phyloP scores from a whole-genome alignment of 2,329 filamentous ascomycete species.

The Aureobasidium vineae region DNA sequence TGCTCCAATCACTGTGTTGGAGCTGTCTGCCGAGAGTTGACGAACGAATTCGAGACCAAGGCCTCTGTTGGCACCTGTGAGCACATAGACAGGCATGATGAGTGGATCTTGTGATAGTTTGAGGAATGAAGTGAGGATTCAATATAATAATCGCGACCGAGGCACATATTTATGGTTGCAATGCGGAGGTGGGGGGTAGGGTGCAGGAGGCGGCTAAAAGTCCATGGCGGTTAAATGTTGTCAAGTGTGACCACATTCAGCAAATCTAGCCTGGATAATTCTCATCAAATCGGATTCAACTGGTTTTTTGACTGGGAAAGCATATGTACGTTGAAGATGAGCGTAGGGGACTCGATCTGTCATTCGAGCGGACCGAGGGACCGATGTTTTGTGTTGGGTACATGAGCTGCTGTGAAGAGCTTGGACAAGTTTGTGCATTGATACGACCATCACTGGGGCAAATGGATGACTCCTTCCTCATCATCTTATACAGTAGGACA shows the following conservation, averaged over 20 bases:
- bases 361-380: no score
- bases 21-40: slow-evolving; percentile 31
- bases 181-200: not conserved
- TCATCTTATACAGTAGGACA: no score
- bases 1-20: slow-evolving; percentile 44
- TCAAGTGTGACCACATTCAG: not conserved
- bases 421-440: no score
- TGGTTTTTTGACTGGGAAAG: no score
- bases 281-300: no score
- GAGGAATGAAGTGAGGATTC: not conserved
- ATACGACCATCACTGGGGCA: no score
- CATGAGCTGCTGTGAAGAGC: no score
- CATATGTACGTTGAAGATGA: no score
- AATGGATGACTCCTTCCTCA: no score
- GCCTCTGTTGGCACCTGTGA: slow-evolving; percentile 41
- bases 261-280: not conserved
- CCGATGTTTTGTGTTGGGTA: no score
- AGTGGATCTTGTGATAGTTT: not conserved
- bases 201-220: slow-evolving; percentile 14
- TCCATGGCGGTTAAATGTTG: slow-evolving; percentile 2
- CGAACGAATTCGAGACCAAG: slow-evolving; percentile 41
- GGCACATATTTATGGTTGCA: slow-evolving; percentile 2
- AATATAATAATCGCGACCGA: not conserved
- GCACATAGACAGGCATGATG: slow-evolving; percentile 38
- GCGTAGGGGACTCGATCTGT: no score